phyloP scores from a whole-genome alignment of 352 stramenopile genomes.

The Pilasporangium apinafurcum region DNA sequence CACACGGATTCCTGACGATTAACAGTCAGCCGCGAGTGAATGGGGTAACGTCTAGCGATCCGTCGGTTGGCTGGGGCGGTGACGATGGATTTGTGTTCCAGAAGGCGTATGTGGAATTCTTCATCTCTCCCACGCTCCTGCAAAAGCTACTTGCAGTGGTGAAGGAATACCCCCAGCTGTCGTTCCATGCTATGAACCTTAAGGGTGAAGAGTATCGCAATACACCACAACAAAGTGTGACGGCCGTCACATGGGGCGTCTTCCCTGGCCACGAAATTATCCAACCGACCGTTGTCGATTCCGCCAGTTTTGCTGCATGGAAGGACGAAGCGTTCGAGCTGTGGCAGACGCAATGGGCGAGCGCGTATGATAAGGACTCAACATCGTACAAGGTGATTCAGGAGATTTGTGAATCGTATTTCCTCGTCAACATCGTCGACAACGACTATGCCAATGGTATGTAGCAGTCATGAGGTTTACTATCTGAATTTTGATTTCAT shows the following conservation, averaged over 20 bases:
- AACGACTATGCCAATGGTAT: slow-evolving; percentile 92
- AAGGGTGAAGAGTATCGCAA: slow-evolving; percentile 69
- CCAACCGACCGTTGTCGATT: slow-evolving; percentile 96
- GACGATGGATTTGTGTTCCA: slow-evolving; percentile 95
- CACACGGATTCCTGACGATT: slow-evolving; percentile 93
- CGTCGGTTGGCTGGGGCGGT: slow-evolving; percentile 94
- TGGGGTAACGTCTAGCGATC: slow-evolving; percentile 84
- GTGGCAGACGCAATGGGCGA: slow-evolving; percentile 97
- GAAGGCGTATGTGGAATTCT: slow-evolving; percentile 99
- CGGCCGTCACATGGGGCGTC: slow-evolving; percentile 96
- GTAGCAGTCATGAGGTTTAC: too few species aligned
- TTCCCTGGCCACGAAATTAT: slow-evolving; percentile 94
- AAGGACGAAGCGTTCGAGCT: slow-evolving; percentile 97
- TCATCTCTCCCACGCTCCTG: slow-evolving; percentile 85
- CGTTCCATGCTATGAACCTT: slow-evolving; percentile 72
- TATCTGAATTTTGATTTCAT: neutral
- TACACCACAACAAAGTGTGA: slow-evolving; percentile 81
- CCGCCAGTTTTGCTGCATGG: slow-evolving; percentile 91
- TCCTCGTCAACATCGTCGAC: slow-evolving; percentile 97
- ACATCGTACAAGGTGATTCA: slow-evolving; percentile 48
- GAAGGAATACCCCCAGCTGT: slow-evolving; percentile 64
- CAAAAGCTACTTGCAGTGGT: slow-evolving; percentile 48
- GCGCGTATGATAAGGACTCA: slow-evolving; percentile 89
- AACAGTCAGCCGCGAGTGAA: slow-evolving; percentile 93
- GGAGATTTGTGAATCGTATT: slow-evolving; percentile 94